Base-by-base conservation (phyloP, 176 grass and related monocot genomes). In the Aegilops longissima region DNA sequence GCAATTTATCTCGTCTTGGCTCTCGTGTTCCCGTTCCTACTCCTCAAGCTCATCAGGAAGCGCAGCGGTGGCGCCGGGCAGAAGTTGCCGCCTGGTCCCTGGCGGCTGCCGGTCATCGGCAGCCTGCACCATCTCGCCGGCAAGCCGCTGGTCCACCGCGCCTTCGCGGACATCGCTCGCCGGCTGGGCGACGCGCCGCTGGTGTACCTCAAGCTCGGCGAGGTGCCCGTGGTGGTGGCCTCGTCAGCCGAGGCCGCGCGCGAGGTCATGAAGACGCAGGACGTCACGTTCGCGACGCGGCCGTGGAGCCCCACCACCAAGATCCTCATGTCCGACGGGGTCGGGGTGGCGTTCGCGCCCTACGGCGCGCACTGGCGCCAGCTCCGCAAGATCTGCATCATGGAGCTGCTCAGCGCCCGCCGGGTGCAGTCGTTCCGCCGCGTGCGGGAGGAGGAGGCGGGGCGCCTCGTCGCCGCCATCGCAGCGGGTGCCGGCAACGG, bases 371-470 rank as follows among this genome's bases (percentile, higher is more conserved):
- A 30, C 13, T 82, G 83, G 83, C 71, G 88, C 0, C 88, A 86
- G 72, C 83, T 86, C 51, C 88, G 88, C 2, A 61, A 35, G 38
- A 49, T 82, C 27, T 36, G 78, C 64, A 17, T 78, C 65, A 12
- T 66, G 4, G 84, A 90, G 84, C 80, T 90, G 2, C 84, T 90
- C 79, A 83, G 84, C 73, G 79, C 79, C 0, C 52, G 54, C 7
- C 88, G 54, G 31, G 88, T 90, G 39, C 73, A 52, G 23, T 86
- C 88, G 0, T 82, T 90, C 40, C 88, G 88, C 39, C 17, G 0
- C 5, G 70, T 86, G 23, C 84, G 79, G 14, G 88, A 86, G 73
- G 84, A 90, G 27, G 88, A 86, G 84, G 73, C 5, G n/a, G 39
- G 49, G 0, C 84, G 83, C 39, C 84, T 83, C 7, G 65, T 42